Percentiles rank a stretch among this genome's conserved stretches.
Conservation (phyloP, 2,329 filamentous ascomycete genomes). For the Claviceps sp. region DNA sequence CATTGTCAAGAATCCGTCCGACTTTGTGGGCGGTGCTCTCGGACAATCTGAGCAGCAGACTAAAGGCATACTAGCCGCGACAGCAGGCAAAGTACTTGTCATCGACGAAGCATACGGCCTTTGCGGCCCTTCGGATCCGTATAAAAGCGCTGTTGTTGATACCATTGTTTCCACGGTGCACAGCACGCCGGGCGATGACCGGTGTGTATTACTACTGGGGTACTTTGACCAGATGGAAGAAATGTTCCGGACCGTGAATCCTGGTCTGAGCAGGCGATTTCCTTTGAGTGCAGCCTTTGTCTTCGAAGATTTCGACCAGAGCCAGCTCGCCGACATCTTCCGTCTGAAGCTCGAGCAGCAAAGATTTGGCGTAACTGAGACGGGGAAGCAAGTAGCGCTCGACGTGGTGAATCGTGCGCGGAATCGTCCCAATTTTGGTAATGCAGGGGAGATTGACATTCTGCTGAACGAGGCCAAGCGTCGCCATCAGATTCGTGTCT, state of each 20-base stretch:
- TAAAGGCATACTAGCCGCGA: constrained; percentile 54
- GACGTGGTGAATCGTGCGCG: constrained; percentile 48
- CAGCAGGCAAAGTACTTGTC: constrained; percentile 60
- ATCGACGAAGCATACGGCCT: constrained; percentile 72
- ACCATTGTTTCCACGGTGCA: constrained; percentile 65
- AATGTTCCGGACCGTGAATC: constrained; percentile 65
- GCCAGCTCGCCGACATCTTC: constrained; percentile 45
- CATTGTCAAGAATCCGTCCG: constrained; percentile 56
- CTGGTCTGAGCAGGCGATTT: constrained; percentile 54
- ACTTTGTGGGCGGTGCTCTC: constrained; percentile 52
- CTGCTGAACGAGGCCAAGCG: constrained; percentile 44
- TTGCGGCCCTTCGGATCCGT: constrained; percentile 30
- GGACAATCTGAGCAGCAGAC: constrained; percentile 59
- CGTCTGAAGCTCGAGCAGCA: constrained; percentile 46
- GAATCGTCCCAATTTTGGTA: constrained; percentile 58
- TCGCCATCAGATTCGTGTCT: constrained; percentile 18
- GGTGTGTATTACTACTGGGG: constrained; percentile 57
- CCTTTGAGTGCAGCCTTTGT: constrained; percentile 47
- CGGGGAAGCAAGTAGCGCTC: constrained; percentile 39
- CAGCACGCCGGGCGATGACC: constrained; percentile 54
- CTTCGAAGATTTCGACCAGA: constrained; percentile 54
- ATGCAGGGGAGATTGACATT: constrained; percentile 61
- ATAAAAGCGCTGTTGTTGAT: constrained; percentile 53
- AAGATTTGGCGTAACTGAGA: constrained; percentile 36
- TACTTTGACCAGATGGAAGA: constrained; percentile 56